phyloP scores from a whole-genome alignment of 1,284 basidiomycete species.

The Prillingera fragicola region DNA sequence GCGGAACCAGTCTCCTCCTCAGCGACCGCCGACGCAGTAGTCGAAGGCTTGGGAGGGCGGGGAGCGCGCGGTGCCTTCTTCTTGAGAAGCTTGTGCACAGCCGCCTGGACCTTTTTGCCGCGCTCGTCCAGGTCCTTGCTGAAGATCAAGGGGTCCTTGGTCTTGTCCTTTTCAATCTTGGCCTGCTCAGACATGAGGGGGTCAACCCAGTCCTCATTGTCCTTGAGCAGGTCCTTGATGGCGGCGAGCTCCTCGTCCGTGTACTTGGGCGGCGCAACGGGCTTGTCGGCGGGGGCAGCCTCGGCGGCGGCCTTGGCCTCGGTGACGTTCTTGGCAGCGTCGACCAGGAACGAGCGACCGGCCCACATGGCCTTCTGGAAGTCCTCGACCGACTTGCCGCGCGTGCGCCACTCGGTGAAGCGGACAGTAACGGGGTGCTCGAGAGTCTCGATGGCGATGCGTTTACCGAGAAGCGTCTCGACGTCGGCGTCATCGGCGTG shows the following conservation, averaged over 20 bases:
- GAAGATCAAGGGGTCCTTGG: conserved; percentile 66
- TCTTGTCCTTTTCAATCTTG: conserved; percentile 62
- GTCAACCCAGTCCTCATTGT: conserved; percentile 73
- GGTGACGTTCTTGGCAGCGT: conserved; percentile 61
- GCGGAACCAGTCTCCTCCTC: not conserved
- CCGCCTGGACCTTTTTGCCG: conserved; percentile 69
- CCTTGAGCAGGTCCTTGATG: conserved; percentile 66
- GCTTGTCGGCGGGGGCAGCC: conserved; percentile 28
- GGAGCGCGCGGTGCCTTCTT: conserved; percentile 13
- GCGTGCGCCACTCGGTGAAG: conserved; percentile 73
- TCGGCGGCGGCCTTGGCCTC: conserved; percentile 53
- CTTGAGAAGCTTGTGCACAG: conserved; percentile 48
- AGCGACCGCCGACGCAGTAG: too few species aligned
- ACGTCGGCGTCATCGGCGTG: conserved; percentile 79
- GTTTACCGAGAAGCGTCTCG: conserved; percentile 64
- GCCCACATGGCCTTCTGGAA: conserved; percentile 59
- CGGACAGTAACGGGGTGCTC: conserved; percentile 79
- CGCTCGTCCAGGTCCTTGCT: conserved; percentile 74
- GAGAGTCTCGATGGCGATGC: conserved; percentile 69
- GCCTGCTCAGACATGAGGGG: conserved; percentile 70
- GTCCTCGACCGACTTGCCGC: conserved; percentile 58
- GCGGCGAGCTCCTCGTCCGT: conserved; percentile 71
- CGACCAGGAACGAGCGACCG: conserved; percentile 68
- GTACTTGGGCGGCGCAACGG: conserved; percentile 65
- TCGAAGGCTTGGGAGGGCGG: conserved; percentile 5